Evolutionary conservation across 1,284 basidiomycete genomes (phyloP), one percentile per base, ranked within the genome.

Genomic region (Ceratobasidium sp.): DNA sequence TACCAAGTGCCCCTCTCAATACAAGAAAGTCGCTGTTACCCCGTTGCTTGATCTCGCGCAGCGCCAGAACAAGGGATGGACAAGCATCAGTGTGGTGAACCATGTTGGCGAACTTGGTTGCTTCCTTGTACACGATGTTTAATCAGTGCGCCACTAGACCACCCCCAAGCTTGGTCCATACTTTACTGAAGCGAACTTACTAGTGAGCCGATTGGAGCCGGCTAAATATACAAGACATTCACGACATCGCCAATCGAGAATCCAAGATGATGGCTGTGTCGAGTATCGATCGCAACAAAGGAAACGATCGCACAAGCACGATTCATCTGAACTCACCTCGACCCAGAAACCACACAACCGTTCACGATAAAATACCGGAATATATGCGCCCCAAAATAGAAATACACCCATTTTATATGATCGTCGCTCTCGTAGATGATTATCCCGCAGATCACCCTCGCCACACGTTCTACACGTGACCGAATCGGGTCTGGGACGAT

Each of bases 121-220:
- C 97, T 13, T 96, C 95, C 11, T 99, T 99, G 82, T 99, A 99
- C 80, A 99, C 96, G 73, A 98, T 99, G 96, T 98, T 94, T 83
- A 97, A 96, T 82, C 86, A 93, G 90, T 90, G 70, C 75, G 83
- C 75, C 69, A 16, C 52, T 57, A 21, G 30, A 44, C 25, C 6
- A 27, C n/a, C 11, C 66, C 49, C 19, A 54, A 21, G 21, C 44
- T 23, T 56, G 3, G 46, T 69, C 14, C n/a, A 57, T 39, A 8
- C 21, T 50, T 70, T 58, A 53, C 21, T 69, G 29, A 54, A 19
- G 30, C n/a, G n/a, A n/a, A 21, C 5, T 57, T 33, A 41, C 14
- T 72, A 93, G 93, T 57, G 95, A 97, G 79, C 97, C 96, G 7
- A 94, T 98, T 70, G 96, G 95, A 66, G 82, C 92, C 76, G 85